These are phyloP conservation scores for Cenchrus purpureus DNA, from an alignment of 176 grass and related monocot genomes.

Conservation along the genomic window DNA sequence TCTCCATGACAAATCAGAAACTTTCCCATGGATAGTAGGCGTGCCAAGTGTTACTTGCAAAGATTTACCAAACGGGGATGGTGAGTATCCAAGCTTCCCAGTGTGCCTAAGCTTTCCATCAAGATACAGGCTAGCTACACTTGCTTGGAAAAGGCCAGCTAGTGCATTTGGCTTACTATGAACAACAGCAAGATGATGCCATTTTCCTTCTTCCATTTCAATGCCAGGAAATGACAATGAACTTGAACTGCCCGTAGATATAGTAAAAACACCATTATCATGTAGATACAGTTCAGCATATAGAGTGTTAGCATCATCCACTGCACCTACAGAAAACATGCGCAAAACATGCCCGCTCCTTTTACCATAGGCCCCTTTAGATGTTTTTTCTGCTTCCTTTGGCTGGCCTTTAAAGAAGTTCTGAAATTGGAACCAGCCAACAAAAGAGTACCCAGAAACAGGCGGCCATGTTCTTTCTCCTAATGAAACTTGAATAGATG, in stretches of 20 bases:
- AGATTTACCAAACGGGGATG: constrained; percentile 87
- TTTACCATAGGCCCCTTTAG: constrained; percentile 60
- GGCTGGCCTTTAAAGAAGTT: constrained; percentile 76
- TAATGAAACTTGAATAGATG: constrained; percentile 98
- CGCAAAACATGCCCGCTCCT: constrained; percentile 76
- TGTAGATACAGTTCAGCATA: constrained; percentile 93
- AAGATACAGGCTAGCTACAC: constrained; percentile 91
- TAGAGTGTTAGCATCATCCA: constrained; percentile 76
- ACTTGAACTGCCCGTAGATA: constrained; percentile 93
- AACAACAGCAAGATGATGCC: constrained; percentile 98
- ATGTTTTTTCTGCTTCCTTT: constrained; percentile 78
- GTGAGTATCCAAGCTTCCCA: constrained; percentile 95
- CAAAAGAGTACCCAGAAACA: constrained; percentile 96
- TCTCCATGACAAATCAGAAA: constrained; percentile 81
- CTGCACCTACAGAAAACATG: constrained; percentile 92
- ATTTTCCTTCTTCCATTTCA: constrained; percentile 94
- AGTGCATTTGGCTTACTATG: constrained; percentile 99
- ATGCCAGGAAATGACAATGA: constrained; percentile 80
- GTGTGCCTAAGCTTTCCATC: constrained; percentile 97
- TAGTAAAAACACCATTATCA: constrained; percentile 89
- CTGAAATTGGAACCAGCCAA: constrained; percentile 97
- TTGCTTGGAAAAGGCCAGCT: constrained; percentile 96
- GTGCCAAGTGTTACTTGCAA: constrained; percentile 98
- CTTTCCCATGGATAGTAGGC: constrained; percentile 63
- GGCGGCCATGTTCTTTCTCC: constrained; percentile 99